Percentiles rank a stretch among this genome's conserved stretches.
Evolutionary conservation across 2,329 filamentous ascomycete genomes (phyloP).

Genomic region (Penicillium concentricum): DNA sequence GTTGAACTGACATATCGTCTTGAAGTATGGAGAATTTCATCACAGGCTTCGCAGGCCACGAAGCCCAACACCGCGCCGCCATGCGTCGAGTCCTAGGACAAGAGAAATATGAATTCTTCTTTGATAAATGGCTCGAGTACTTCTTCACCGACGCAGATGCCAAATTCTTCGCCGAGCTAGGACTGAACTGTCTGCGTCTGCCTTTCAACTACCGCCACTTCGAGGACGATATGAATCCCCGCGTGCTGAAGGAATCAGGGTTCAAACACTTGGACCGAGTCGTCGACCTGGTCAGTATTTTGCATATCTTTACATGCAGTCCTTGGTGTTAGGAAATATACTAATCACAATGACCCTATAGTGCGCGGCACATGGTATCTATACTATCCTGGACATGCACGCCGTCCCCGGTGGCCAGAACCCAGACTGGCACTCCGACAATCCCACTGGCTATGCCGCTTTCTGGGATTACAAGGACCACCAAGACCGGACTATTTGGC

Average conservation of each 20-base stretch:
- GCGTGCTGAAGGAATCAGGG: constrained; percentile 45
- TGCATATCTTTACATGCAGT: background rate
- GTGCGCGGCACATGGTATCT: constrained; percentile 50
- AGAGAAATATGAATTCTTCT: constrained; percentile 61
- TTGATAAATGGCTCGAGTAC: constrained; percentile 56
- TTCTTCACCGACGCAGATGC: constrained; percentile 62
- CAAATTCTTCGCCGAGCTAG: constrained; percentile 56
- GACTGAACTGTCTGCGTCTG: constrained; percentile 59
- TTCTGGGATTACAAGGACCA: constrained; percentile 55
- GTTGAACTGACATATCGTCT: background rate
- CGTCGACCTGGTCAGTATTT: constrained; percentile 39
- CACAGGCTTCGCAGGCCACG: constrained; percentile 60
- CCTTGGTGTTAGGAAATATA: background rate
- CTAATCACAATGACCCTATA: constrained; percentile 5
- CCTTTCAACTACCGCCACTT: constrained; percentile 62
- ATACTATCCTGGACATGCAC: constrained; percentile 54
- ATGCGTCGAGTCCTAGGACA: constrained; percentile 55
- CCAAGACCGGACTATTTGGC: constrained; percentile 51
- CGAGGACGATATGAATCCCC: constrained; percentile 50
- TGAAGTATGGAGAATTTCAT: constrained; percentile 62
- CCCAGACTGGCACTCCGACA: constrained; percentile 53
- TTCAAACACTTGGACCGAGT: constrained; percentile 52
- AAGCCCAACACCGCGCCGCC: constrained; percentile 55
- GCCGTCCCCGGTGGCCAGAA: constrained; percentile 52
- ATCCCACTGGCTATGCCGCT: constrained; percentile 44